A percentile compares a stretch with the other conserved stretches of the same genome.
Conservation (phyloP, 139 green algal genomes). For the Spirogloea muscicola region DNA sequence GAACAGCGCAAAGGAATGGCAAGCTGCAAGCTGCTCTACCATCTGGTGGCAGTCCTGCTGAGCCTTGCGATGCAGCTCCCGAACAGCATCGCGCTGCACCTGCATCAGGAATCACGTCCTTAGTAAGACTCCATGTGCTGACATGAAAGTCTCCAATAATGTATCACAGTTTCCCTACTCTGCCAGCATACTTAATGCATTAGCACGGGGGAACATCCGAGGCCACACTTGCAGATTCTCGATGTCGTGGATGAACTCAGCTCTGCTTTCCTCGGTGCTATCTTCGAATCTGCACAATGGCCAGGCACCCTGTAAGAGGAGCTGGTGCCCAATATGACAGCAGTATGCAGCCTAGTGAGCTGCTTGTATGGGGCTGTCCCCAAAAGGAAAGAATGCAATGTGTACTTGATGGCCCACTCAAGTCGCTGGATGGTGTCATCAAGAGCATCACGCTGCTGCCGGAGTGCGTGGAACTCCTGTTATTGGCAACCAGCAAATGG, state of each 20-base stretch:
- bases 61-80: constrained; percentile 59
- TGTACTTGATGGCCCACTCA: constrained; percentile 29
- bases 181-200: no score
- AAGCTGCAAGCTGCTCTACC: neutral
- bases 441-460: constrained; percentile 61
- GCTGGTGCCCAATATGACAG: neutral
- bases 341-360: neutral
- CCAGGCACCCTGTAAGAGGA: no score
- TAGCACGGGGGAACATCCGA: no score
- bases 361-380: neutral
- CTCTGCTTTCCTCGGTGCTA: neutral
- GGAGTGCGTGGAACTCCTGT: constrained; percentile 27
- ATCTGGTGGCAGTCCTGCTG: constrained; percentile 66
- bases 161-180: no score
- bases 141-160: no score
- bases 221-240: neutral
- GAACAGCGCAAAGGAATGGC: no score
- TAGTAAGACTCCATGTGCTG: no score
- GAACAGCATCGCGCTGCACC: neutral
- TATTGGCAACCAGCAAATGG: no score
- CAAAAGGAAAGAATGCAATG: neutral
- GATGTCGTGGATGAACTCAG: neutral
- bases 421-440: constrained; percentile 62
- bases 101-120: no score
- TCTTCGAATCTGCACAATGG: neutral